These are phyloP conservation scores for Eutypa lata DNA, from an alignment of 2,329 filamentous ascomycete species.

Conservation along the genomic window DNA sequence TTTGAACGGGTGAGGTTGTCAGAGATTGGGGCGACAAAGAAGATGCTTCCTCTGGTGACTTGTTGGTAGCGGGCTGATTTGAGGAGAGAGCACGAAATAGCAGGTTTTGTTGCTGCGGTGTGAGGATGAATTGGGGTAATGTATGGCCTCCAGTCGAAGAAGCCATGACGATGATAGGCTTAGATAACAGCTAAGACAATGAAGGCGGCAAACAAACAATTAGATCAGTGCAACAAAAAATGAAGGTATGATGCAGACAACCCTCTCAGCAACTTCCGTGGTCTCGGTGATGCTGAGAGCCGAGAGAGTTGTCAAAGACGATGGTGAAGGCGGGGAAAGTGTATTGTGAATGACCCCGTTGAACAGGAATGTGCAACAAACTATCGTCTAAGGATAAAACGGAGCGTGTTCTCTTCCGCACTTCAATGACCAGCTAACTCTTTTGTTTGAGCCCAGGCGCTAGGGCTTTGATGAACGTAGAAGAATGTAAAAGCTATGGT, in stretches of 20 bases:
- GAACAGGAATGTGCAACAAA: no score
- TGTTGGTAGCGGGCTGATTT: constrained; percentile 47
- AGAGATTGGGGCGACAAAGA: constrained; percentile 48
- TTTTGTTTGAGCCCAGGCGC: background rate
- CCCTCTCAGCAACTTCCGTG: background rate
- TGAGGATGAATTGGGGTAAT: constrained; percentile 63
- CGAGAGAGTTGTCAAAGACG: background rate
- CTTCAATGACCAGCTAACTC: no score
- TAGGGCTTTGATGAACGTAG: background rate
- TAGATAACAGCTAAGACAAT: constrained; percentile 3
- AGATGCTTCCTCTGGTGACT: constrained; percentile 32
- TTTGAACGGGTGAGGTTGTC: constrained; percentile 45
- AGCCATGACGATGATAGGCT: constrained; percentile 41
- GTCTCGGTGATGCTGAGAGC: background rate
- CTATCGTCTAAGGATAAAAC: no score
- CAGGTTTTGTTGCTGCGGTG: constrained; percentile 72
- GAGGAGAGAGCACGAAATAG: constrained; percentile 74
- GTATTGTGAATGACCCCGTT: background rate
- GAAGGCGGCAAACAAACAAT: constrained; percentile 1
- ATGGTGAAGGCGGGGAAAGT: background rate
- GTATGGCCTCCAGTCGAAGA: constrained; percentile 45
- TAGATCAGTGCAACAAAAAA: background rate
- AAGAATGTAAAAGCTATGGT: background rate
- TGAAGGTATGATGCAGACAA: background rate
- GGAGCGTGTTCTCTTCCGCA: no score